phyloP scores from a whole-genome alignment of 768 basidiomycete species.

The Hypsizygus marmoreus region DNA sequence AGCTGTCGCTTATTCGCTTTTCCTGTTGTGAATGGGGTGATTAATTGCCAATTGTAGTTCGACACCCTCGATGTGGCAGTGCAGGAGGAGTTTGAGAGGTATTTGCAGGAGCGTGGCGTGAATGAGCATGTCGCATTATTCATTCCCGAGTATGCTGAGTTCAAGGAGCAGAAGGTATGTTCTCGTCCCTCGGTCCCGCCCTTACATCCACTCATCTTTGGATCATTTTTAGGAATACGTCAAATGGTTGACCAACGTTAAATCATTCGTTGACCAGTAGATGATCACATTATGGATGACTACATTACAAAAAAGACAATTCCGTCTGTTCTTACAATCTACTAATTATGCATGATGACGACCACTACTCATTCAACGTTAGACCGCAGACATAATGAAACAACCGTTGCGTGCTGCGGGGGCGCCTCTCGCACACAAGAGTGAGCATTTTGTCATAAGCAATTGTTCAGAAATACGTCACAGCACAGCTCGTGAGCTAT shows the following conservation, averaged over 20 bases:
- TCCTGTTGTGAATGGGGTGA: neutral
- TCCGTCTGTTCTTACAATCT: constrained; percentile 7
- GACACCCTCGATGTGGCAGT: constrained; percentile 85
- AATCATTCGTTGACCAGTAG: constrained; percentile 75
- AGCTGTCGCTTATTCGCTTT: constrained; percentile 9
- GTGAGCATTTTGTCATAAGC: constrained; percentile 10
- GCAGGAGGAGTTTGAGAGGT: constrained; percentile 92
- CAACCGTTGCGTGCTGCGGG: neutral
- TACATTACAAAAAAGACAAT: constrained; percentile 11
- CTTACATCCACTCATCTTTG: constrained; percentile 5
- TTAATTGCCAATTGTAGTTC: constrained; percentile 50
- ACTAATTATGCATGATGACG: constrained; percentile 6
- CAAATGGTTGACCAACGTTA: constrained; percentile 82
- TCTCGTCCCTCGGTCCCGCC: neutral
- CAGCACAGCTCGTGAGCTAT: neutral
- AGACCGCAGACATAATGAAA: constrained; percentile 6
- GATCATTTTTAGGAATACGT: constrained; percentile 77
- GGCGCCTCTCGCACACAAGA: neutral
- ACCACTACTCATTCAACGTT: constrained; percentile 8
- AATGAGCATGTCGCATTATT: constrained; percentile 81
- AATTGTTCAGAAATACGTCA: constrained; percentile 4
- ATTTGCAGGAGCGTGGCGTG: constrained; percentile 87
- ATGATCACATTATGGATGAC: constrained; percentile 5
- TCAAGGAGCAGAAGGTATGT: constrained; percentile 91
- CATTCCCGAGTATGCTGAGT: constrained; percentile 84